Evolutionary conservation across 805 yeast species (phyloP).

Genomic region (Candida hungchunana): DNA sequence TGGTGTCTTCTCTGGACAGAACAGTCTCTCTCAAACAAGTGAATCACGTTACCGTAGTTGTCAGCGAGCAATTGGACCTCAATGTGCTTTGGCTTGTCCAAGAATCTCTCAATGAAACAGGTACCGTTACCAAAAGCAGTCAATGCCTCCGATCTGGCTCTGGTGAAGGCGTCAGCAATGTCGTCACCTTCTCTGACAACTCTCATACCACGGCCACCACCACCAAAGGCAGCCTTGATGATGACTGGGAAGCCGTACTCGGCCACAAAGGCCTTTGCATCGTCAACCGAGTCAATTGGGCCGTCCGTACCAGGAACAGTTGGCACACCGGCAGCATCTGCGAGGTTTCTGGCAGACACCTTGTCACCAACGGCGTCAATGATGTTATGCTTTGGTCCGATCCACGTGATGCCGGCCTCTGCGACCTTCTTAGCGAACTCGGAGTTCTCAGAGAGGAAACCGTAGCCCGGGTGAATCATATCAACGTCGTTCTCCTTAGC

Average conservation of each 20-base stretch:
- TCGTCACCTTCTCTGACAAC: constrained; percentile 96
- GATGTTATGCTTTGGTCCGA: constrained; percentile 85
- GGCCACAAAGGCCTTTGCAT: constrained; percentile 75
- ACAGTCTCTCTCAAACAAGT: constrained; percentile 95
- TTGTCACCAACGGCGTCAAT: constrained; percentile 96
- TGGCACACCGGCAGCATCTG: constrained; percentile 78
- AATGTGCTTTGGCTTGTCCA: constrained; percentile 94
- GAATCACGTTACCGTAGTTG: constrained; percentile 89
- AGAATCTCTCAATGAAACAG: constrained; percentile 93
- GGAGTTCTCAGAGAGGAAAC: constrained; percentile 85
- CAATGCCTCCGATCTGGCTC: constrained; percentile 93
- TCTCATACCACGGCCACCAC: constrained; percentile 99
- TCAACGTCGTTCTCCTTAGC: constrained; percentile 75
- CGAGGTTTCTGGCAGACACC: constrained; percentile 89
- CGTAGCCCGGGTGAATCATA: constrained; percentile 93
- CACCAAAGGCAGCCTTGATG: constrained; percentile 98
- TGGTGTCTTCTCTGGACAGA: constrained; percentile 99
- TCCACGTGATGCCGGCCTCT: constrained; percentile 90
- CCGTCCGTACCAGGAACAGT: constrained; percentile 98
- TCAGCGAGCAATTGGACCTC: constrained; percentile 97
- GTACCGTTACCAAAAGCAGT: constrained; percentile 98
- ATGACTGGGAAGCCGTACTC: constrained; percentile 93
- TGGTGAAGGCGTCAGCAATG: constrained; percentile 82
- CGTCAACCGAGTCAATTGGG: constrained; percentile 76
- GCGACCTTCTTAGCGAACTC: constrained; percentile 91